Evolutionary conservation across 176 grass and related monocot species (phyloP).

Genomic region (Oryza glaberrima): DNA sequence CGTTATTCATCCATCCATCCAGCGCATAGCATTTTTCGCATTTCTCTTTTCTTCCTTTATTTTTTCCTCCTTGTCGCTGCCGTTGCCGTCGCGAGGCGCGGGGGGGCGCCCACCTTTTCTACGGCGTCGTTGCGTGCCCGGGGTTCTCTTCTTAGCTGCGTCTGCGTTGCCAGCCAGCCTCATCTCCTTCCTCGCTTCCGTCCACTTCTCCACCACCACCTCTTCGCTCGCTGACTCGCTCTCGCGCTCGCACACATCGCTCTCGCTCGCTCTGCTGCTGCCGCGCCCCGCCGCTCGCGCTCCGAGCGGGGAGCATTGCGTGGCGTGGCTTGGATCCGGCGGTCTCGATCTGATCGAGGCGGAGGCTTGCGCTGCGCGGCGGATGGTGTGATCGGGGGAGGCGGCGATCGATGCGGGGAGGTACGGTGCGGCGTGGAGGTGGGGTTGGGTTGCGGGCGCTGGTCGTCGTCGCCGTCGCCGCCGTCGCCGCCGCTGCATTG

Average conservation of each 20-base stretch:
- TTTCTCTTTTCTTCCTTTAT: not conserved
- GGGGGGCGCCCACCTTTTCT: not conserved
- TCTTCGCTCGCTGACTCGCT: not conserved
- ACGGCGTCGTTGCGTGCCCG: conserved; percentile 10
- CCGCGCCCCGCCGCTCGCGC: not conserved
- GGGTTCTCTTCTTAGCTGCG: not conserved
- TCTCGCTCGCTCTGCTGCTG: not conserved
- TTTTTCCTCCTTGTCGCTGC: not conserved
- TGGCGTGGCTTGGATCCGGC: conserved; percentile 12
- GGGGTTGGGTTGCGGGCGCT: not conserved
- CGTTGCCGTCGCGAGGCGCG: not conserved
- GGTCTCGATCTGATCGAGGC: conserved; percentile 23
- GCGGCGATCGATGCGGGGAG: conserved; percentile 13
- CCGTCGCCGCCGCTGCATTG: conserved; percentile 33
- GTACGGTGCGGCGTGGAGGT: not conserved
- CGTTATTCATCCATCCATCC: too few species aligned
- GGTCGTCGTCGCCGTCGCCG: not conserved
- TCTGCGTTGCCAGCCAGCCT: not conserved
- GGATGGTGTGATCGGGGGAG: conserved; percentile 45
- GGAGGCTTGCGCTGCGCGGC: not conserved
- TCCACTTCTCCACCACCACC: conserved; percentile 5
- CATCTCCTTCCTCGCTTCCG: conserved; percentile 3
- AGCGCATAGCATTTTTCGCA: not conserved
- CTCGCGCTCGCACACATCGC: conserved; percentile 17
- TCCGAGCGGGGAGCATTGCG: conserved; percentile 2